Base-by-base conservation (phyloP, 2,329 filamentous ascomycete species). In the Fusarium goolgardi region DNA sequence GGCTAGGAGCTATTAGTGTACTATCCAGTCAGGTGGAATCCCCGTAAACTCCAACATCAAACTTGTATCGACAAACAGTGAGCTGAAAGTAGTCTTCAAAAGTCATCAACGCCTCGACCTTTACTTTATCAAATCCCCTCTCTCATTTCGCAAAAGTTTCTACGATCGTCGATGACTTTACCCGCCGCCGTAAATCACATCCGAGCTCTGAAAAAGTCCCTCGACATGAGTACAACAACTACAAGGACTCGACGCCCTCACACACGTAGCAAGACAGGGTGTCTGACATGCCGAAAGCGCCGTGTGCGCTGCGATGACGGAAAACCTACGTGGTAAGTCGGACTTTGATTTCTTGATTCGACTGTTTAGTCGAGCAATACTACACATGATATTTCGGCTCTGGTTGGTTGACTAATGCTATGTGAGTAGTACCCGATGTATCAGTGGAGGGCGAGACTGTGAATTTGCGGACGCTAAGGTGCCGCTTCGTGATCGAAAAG, bases 401-500 rank as follows among this genome's bases (percentile, higher is more conserved):
- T 10, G 15, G 18, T 31, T 40, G 23, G 29, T 21, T 20, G 35
- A 15, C 10, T 35, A 8, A 63, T 34, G 6, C 43, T 1, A 13
- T 23, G 3, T 2, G 10, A 18, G 18, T 9, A 74, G 72, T 39
- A 20, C 37, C 3, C 67, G 59, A 21, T 74, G 72, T 20, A 27
- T n/a, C 9, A 57, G 31, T n/a, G 64, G 59, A 1, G 50, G 44
- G 0, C 51, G 69, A 2, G 9, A 6, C 1, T 74, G 72, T 21
- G 69, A 74, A 21, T 74, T 68, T 23, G 41, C 45, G 20, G 43
- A 46, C 9, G 51, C 63, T 8, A 45, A 29, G 16, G 21, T 74
- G 6, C 72, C 72, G 7, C 71, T 74, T 9, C 69, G 71, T 29
- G 72, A 74, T 20, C 72, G 71, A 4, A 65, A 65, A 2, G 57